phyloP scores from a whole-genome alignment of 2,329 filamentous ascomycete genomes.

The Beauveria sp. region DNA sequence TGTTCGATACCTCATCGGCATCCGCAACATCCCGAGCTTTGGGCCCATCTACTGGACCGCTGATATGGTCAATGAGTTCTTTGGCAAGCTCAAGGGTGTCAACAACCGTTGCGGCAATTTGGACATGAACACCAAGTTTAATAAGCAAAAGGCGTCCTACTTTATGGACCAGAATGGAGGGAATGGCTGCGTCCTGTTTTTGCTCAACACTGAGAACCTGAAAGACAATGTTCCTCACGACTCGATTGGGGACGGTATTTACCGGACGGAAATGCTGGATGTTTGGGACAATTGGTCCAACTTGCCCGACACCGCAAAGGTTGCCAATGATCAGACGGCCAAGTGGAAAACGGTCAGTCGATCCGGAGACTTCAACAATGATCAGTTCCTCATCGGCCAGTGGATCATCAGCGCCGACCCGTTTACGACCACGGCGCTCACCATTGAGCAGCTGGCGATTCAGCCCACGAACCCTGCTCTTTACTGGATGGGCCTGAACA shows the following conservation, averaged over 20 bases:
- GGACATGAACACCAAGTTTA: conserved; percentile 17
- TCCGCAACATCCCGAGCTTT: conserved; percentile 26
- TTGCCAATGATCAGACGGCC: conserved; percentile 18
- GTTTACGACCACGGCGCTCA: conserved; percentile 20
- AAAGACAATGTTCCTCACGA: conserved; percentile 16
- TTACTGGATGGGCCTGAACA: conserved; percentile 26
- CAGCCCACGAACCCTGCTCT: conserved; percentile 26
- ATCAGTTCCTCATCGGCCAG: conserved; percentile 23
- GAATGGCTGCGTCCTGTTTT: conserved; percentile 26
- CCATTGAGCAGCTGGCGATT: conserved; percentile 23
- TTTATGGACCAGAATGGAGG: conserved; percentile 26
- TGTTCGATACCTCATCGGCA: conserved; percentile 33
- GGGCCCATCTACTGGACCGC: conserved; percentile 27
- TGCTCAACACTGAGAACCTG: conserved; percentile 21
- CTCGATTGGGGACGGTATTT: conserved; percentile 23
- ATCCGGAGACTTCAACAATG: conserved; percentile 15
- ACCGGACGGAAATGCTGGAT: conserved; percentile 17
- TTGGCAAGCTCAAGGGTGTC: conserved; percentile 31
- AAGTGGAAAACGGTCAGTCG: conserved; percentile 18
- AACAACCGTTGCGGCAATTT: conserved; percentile 31
- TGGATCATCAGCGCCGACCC: conserved; percentile 24
- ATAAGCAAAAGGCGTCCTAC: conserved; percentile 20
- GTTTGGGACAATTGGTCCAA: conserved; percentile 25
- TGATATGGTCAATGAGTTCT: conserved; percentile 34
- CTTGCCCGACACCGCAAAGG: conserved; percentile 18